Base-by-base conservation (phyloP, 192 early-diverging fungal genomes). In the Backusella tarrabulga region DNA sequence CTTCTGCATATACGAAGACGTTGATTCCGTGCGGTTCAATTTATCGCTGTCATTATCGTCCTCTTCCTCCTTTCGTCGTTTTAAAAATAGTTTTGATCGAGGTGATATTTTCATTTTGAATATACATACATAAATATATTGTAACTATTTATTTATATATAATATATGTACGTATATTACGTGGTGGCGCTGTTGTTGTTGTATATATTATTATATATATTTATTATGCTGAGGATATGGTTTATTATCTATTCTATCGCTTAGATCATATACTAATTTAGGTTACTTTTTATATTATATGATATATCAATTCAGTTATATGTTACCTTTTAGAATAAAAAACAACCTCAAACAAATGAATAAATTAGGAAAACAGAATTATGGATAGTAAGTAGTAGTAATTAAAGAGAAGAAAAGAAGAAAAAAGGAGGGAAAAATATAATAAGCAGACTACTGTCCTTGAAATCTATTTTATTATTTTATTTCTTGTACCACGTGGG, bases 1-100 rank as follows among this genome's bases (percentile, higher is more conserved):
- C 63, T 73, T 74, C n/a, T 73, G 56, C 67, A 68, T 77, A 67
- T 80, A 77, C 15, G 85, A 83, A 7, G 79, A 74, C 6, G 79
- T 67, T 14, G 85, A 84, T 17, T 74, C 74, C 36, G 34, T 78
- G 15, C 77, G 72, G 38, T 73, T 71, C n/a, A 81, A 68, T 29
- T 52, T 15, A 5, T 67, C 21, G 4, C 63, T 34, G 46, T 69
- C 50, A 11, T 73, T 44, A 34, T 77, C 76, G 4, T 72, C 71
- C 0, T 72, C 41, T 42, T 72, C 26, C 15, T 50, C 26, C 29
- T 36, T 34, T 34, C 29, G 35, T 68, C 67, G 29, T 41, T 70
- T 70, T 70, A 70, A 70, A 70, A 70, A 70, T 17, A 70, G 17
- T 23, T 70, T 70, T 38, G 68, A 23, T 70, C 68, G 68, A 70